These are phyloP conservation scores for Lentinula sp. DNA, from an alignment of 768 basidiomycete species.

Conservation along the genomic window DNA sequence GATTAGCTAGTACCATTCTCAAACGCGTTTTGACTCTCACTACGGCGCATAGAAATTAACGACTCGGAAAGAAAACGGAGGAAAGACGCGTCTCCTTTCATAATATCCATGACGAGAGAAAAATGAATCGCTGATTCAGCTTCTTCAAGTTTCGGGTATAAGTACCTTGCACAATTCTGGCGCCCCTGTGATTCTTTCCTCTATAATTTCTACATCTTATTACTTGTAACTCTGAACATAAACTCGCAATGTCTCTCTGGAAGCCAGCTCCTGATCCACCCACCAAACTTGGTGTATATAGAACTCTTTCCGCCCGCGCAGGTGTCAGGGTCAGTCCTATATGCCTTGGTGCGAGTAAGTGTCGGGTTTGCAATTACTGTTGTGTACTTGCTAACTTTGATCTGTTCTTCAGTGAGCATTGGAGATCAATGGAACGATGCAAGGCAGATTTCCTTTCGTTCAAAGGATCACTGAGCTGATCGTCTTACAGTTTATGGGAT, in stretches of 20 bases:
- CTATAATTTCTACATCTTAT: background rate
- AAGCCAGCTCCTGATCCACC: constrained; percentile 7
- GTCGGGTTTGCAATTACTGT: background rate
- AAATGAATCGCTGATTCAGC: background rate
- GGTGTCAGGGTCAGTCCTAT: constrained; percentile 40
- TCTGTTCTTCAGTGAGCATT: constrained; percentile 24
- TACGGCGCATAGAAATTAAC: too few species aligned
- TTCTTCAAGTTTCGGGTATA: background rate
- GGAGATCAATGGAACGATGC: constrained; percentile 28
- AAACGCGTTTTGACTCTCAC: too few species aligned
- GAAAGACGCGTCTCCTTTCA: background rate
- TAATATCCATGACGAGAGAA: background rate
- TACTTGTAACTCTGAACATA: background rate
- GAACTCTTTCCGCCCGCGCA: constrained; percentile 20
- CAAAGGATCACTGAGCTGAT: background rate
- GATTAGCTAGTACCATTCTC: too few species aligned
- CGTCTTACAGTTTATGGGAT: constrained; percentile 15
- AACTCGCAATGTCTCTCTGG: constrained; percentile 2
- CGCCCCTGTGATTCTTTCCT: background rate
- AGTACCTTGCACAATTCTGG: too few species aligned
- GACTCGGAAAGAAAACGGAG: background rate
- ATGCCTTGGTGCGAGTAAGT: constrained; percentile 29
- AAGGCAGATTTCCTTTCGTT: background rate
- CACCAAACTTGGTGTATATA: constrained; percentile 18
- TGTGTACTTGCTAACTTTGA: background rate